Evolutionary conservation across 371 early-diverging fungal genomes (phyloP), one percentile per base, ranked within the genome.

Genomic region (Coemansia sp.): DNA sequence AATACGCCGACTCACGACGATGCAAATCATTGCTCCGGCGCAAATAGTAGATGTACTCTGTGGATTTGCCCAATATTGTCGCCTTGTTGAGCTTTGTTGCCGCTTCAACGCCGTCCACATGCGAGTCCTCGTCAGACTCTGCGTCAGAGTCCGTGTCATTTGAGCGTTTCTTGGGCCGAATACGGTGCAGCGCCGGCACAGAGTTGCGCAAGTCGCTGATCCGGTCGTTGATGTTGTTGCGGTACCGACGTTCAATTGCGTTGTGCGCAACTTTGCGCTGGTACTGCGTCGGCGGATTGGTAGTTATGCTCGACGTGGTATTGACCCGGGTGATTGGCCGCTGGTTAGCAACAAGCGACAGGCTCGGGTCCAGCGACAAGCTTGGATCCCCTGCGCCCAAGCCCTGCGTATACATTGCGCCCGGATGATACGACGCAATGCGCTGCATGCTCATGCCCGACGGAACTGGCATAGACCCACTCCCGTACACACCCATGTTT

Each of bases 161-260:
- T 16, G 63, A 53, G 26, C 21, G 61, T 47, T 40, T 65, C 48
- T 68, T 69, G 39, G 67, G 59, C 8, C 71, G 78, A 14, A 75
- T 53, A 33, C 60, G 67, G 28, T 72, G 67, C n/a, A 96, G 83
- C 0, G 94, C 93, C 0, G 96, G 96, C 0, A 96, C 92, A 0
- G 91, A 89, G 65, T 85, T 84, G 67, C 90, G 88, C 11, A 96
- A 84, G 40, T 94, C 94, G 53, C 87, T 80, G 58, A 96, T 95
- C 47, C 95, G 87, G 66, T 95, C 93, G 84, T 96, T 96, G 69
- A 96, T 92, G 79, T 95, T 96, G 80, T 93, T 94, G 64, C 97
- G 87, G 80, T 95, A 95, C 21, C 94, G 88, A n/a, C 93, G 87
- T 79, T 96, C 97, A 54, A 95, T 94, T 3, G 91, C 95, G 68